Evolutionary conservation across 305 asterid genomes (phyloP).

Genomic region (Fraxinus nigra): DNA sequence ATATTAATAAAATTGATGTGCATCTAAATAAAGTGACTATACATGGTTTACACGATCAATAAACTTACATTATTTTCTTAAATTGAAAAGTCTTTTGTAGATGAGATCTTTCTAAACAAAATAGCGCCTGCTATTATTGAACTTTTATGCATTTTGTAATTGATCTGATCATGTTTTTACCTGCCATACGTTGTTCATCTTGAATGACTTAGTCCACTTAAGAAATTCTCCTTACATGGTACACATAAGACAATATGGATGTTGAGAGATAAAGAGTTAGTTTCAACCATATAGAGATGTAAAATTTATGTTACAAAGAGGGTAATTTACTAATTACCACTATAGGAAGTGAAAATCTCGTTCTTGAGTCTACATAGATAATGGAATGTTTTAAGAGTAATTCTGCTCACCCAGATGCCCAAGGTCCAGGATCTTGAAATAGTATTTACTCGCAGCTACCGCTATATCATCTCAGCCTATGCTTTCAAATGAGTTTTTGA

Average conservation of each 20-base stretch:
- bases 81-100: background rate
- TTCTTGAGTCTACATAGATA: background rate
- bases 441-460: background rate
- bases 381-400: background rate
- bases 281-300: background rate
- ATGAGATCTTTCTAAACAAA: background rate
- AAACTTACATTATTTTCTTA: background rate
- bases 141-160: background rate
- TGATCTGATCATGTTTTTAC: background rate
- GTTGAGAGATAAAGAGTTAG: background rate
- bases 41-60: background rate
- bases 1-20: background rate
- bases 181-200: background rate
- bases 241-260: background rate
- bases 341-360: background rate
- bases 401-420: background rate
- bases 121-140: background rate
- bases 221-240: background rate
- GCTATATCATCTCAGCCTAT: background rate
- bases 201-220: background rate
- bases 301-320: background rate
- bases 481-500: constrained; percentile 1
- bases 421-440: background rate
- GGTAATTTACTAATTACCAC: background rate
- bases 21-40: background rate